Evolutionary conservation across 2,329 filamentous ascomycete genomes (phyloP).

Genomic region (Dothideomycetes sp.): DNA sequence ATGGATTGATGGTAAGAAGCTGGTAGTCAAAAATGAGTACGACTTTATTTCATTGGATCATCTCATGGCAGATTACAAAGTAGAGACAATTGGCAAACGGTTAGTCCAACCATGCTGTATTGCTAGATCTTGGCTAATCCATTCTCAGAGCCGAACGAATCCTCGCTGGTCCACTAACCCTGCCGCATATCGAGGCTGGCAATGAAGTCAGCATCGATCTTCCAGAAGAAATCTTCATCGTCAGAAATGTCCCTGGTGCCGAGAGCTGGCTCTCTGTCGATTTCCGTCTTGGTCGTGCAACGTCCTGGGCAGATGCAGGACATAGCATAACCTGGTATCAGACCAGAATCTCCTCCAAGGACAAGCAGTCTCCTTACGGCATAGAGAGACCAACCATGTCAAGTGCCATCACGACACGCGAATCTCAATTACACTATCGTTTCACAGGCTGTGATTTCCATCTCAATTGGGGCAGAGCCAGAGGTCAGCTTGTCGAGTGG

Average conservation of each 20-base stretch:
- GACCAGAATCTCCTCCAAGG: constrained; percentile 11
- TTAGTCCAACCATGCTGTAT: too few relatives aligned
- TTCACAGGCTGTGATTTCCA: constrained; percentile 11
- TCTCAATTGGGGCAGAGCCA: constrained; percentile 10
- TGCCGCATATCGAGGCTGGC: constrained; percentile 1
- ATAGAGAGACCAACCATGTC: constrained; percentile 10
- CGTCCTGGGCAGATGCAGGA: constrained; percentile 34
- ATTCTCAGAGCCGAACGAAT: constrained; percentile 60
- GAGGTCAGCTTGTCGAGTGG: constrained; percentile 27
- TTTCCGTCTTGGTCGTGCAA: constrained; percentile 35
- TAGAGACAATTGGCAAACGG: background rate
- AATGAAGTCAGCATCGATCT: constrained; percentile 5
- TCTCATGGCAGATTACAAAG: constrained; percentile 9
- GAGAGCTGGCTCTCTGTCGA: constrained; percentile 41
- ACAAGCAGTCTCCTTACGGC: constrained; percentile 2
- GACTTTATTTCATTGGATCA: constrained; percentile 19
- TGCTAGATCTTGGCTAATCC: background rate
- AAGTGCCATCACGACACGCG: constrained; percentile 3
- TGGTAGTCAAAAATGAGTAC: constrained; percentile 25
- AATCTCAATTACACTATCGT: constrained; percentile 6
- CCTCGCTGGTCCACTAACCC: constrained; percentile 56
- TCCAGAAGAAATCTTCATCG: background rate
- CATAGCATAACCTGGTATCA: constrained; percentile 20
- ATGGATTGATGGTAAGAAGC: constrained; percentile 3
- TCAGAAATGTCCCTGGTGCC: constrained; percentile 16